Evolutionary conservation across 176 grass and related monocot species (phyloP).

Genomic region (Secale cereale): DNA sequence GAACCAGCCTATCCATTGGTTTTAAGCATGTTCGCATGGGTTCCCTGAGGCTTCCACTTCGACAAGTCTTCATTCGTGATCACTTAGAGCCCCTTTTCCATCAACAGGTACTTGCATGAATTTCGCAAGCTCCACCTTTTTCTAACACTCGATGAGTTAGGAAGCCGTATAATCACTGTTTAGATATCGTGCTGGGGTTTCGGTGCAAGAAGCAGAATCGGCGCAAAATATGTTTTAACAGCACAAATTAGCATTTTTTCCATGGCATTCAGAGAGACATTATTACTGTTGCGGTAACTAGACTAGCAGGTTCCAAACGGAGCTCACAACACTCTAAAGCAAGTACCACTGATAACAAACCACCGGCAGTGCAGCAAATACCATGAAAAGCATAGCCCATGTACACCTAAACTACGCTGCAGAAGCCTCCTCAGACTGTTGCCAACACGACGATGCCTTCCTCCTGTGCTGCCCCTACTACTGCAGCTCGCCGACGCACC

Average conservation of each 20-base stretch:
- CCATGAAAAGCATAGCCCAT: slow-evolving; percentile 26
- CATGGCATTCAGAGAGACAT: neutral
- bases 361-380: slow-evolving; percentile 5
- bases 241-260: neutral
- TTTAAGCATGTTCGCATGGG: too few species aligned
- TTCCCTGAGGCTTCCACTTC: too few species aligned
- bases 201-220: neutral
- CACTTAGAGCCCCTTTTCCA: too few species aligned
- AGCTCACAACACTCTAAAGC: neutral
- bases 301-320: neutral
- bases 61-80: too few species aligned
- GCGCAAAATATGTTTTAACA: neutral
- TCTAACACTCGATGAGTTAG: too few species aligned
- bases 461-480: neutral
- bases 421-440: slow-evolving; percentile 10
- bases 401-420: slow-evolving; percentile 20
- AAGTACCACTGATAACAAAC: neutral
- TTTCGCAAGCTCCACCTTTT: too few species aligned
- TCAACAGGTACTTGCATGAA: too few species aligned
- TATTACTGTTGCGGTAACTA: neutral
- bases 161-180: too few species aligned
- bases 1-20: too few species aligned
- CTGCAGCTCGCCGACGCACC: neutral
- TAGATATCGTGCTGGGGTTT: too few species aligned
- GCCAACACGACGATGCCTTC: neutral